Conservation (phyloP, 2,329 filamentous ascomycete species). For the Cryphonectria radicalis region DNA sequence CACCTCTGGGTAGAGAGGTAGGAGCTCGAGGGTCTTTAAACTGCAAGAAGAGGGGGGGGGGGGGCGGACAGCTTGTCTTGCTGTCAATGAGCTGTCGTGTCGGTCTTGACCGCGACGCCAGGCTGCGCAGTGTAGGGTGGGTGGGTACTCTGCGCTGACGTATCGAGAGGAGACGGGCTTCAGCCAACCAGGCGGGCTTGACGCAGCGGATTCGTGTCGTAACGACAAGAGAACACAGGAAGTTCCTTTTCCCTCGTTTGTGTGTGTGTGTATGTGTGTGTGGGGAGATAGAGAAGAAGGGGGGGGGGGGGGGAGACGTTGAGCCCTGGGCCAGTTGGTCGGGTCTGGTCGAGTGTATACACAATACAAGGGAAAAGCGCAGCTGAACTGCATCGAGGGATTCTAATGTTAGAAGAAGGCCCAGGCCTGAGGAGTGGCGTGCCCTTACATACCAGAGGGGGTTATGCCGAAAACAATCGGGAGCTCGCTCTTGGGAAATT, state of each 20-base stretch:
- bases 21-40: conserved; percentile 3
- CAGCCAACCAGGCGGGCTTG: neutral
- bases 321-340: neutral
- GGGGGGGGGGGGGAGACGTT: neutral
- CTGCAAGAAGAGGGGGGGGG: conserved; percentile 8
- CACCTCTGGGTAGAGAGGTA: conserved; percentile 5
- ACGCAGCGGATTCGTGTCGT: conserved; percentile 19
- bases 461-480: conserved; percentile 6
- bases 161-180: conserved; percentile 1
- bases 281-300: too few species aligned
- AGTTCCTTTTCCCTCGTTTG: neutral
- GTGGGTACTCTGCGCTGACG: conserved; percentile 17
- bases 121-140: conserved; percentile 17
- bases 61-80: conserved; percentile 16
- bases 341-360: neutral
- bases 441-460: conserved; percentile 12
- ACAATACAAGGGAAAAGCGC: neutral
- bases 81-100: neutral
- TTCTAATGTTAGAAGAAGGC: neutral
- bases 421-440: conserved; percentile 1
- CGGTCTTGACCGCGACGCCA: conserved; percentile 26
- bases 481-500: neutral
- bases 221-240: conserved; percentile 6
- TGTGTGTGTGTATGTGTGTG: too few species aligned
- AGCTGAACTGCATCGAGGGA: conserved; percentile 16